These are phyloP conservation scores for Candida sithepensis DNA, from an alignment of 805 yeast species.

Conservation along the genomic window DNA sequence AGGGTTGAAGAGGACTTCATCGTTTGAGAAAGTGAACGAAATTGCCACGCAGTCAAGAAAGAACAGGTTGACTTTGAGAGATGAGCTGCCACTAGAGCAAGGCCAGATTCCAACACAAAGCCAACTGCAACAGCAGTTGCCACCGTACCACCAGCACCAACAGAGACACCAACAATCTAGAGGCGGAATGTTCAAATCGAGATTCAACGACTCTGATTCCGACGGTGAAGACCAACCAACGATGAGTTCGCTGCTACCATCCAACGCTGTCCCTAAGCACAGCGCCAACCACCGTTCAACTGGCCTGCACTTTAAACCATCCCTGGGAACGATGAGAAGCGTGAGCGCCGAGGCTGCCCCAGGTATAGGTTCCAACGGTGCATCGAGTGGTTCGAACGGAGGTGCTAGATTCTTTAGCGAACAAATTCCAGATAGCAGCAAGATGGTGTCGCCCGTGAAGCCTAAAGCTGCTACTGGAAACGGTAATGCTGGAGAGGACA, in stretches of 20 bases:
- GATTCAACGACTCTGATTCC: slow-evolving; percentile 64
- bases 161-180: slow-evolving; percentile 14
- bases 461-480: background rate
- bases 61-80: slow-evolving; percentile 26
- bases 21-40: slow-evolving; percentile 46
- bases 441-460: background rate
- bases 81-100: slow-evolving; percentile 11
- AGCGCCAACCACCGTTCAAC: background rate
- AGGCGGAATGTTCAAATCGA: slow-evolving; percentile 44
- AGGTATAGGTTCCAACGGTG: slow-evolving; percentile 4
- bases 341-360: slow-evolving; percentile 20
- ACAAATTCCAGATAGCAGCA: slow-evolving; percentile 11
- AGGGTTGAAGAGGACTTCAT: slow-evolving; percentile 39
- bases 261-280: background rate
- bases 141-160: slow-evolving; percentile 14
- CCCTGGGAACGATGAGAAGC: slow-evolving; percentile 24
- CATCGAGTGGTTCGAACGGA: slow-evolving; percentile 1
- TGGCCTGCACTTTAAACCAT: slow-evolving; percentile 15
- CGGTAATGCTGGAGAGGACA: slow-evolving; percentile 12
- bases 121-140: background rate
- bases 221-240: slow-evolving; percentile 43
- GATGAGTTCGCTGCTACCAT: background rate
- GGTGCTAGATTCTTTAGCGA: slow-evolving; percentile 27
- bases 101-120: slow-evolving; percentile 4
- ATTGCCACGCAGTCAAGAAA: slow-evolving; percentile 26